Percentiles rank a stretch among this genome's conserved stretches.
Conservation (phyloP, 2,329 filamentous ascomycete species). For the Saccharata proteae region DNA sequence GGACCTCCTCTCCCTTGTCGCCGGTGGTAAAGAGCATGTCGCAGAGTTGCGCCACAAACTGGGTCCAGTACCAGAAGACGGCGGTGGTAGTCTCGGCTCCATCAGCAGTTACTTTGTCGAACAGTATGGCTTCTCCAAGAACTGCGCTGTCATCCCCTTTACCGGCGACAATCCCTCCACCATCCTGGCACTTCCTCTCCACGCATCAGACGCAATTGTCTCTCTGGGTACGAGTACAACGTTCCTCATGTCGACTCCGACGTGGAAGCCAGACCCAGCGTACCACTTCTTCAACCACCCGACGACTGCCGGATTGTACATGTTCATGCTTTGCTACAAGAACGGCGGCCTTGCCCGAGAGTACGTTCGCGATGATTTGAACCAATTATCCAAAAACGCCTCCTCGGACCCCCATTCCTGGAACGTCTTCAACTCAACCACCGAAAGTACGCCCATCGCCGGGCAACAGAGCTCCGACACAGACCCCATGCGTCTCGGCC, state of each 20-base stretch:
- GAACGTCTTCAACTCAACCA: conserved; percentile 66
- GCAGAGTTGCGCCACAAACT: conserved; percentile 64
- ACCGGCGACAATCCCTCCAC: conserved; percentile 96
- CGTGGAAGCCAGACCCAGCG: conserved; percentile 75
- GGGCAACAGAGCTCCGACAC: conserved; percentile 39
- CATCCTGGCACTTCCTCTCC: conserved; percentile 79
- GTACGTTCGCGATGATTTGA: conserved; percentile 71
- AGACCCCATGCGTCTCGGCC: conserved; percentile 65
- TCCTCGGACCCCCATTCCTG: conserved; percentile 44
- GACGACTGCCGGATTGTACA: conserved; percentile 79
- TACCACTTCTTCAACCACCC: conserved; percentile 99
- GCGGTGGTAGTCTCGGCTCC: conserved; percentile 63
- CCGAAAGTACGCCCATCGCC: conserved; percentile 57
- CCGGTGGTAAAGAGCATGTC: conserved; percentile 52
- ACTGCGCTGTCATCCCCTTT: conserved; percentile 71
- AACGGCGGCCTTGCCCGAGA: conserved; percentile 92
- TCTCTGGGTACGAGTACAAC: conserved; percentile 92
- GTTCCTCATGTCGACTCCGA: conserved; percentile 92
- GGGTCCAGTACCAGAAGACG: conserved; percentile 67
- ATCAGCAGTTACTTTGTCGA: conserved; percentile 68
- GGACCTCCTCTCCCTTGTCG: conserved; percentile 61
- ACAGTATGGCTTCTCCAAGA: conserved; percentile 63
- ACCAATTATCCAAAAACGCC: conserved; percentile 34
- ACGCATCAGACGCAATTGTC: conserved; percentile 83
- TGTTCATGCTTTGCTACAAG: conserved; percentile 99